Conservation (phyloP, 768 basidiomycete genomes). For the Lentinula boryana region DNA sequence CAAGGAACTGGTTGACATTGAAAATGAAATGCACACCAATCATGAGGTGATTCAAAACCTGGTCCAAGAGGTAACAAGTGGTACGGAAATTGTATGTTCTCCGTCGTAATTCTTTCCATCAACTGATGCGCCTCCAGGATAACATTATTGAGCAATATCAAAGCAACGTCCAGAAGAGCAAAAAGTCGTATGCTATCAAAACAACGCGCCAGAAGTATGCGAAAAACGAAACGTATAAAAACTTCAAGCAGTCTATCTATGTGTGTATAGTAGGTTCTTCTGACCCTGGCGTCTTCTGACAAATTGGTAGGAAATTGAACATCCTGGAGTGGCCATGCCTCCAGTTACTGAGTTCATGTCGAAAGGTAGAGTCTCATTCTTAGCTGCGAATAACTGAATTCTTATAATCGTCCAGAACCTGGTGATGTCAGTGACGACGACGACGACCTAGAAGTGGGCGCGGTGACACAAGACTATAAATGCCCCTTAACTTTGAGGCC, state of each 20-base stretch:
- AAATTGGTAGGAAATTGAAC: slow-evolving; percentile 49
- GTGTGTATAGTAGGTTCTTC: slow-evolving; percentile 32
- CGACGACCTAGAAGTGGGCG: slow-evolving; percentile 86
- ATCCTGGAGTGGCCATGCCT: slow-evolving; percentile 67
- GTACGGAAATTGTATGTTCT: slow-evolving; percentile 53
- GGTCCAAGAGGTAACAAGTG: slow-evolving; percentile 48
- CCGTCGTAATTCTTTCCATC: background rate
- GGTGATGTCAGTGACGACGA: slow-evolving; percentile 81
- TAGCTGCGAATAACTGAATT: background rate
- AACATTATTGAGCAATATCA: slow-evolving; percentile 48
- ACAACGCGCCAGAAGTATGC: slow-evolving; percentile 79
- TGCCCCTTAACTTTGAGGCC: slow-evolving; percentile 74
- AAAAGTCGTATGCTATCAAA: slow-evolving; percentile 45
- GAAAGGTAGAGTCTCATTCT: slow-evolving; percentile 38
- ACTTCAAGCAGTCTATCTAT: slow-evolving; percentile 63
- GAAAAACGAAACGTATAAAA: slow-evolving; percentile 49
- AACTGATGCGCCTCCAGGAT: slow-evolving; percentile 29
- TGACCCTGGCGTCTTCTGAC: background rate
- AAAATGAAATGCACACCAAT: slow-evolving; percentile 54
- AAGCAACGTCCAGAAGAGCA: slow-evolving; percentile 30
- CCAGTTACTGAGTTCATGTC: slow-evolving; percentile 70
- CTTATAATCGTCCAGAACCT: slow-evolving; percentile 45
- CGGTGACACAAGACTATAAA: slow-evolving; percentile 74
- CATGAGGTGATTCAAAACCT: slow-evolving; percentile 47
- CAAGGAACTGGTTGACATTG: slow-evolving; percentile 63